Evolutionary conservation across 2,329 filamentous ascomycete species (phyloP).

Genomic region (Sporothrix curviconia): DNA sequence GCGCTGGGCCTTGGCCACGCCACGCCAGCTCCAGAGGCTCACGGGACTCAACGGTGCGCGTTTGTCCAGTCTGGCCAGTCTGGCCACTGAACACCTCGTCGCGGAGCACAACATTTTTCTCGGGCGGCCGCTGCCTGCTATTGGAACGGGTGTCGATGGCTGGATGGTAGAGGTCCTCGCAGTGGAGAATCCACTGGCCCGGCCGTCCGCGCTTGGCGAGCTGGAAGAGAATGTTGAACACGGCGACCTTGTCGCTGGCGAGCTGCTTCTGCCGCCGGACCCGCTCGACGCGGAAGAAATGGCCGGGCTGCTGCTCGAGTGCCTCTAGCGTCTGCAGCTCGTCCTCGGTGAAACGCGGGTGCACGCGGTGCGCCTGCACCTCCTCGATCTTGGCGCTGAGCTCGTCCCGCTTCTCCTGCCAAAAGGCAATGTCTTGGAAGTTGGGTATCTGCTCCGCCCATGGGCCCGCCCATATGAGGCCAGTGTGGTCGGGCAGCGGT

Average conservation of each 20-base stretch:
- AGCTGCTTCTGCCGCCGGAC: not conserved
- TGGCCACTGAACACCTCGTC: slow-evolving; percentile 1
- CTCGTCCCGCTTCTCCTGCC: not conserved
- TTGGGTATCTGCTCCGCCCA: slow-evolving; percentile 1
- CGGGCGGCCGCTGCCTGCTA: not conserved
- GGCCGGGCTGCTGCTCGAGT: not conserved
- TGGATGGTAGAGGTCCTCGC: slow-evolving; percentile 7
- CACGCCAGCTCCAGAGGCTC: too few relatives aligned
- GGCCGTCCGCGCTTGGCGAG: not conserved
- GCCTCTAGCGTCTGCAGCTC: not conserved
- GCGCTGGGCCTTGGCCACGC: too few relatives aligned
- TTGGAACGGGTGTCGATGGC: slow-evolving; percentile 2
- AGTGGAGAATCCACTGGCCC: slow-evolving; percentile 4
- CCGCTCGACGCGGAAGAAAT: not conserved
- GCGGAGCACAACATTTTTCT: not conserved
- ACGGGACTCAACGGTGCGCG: too few relatives aligned
- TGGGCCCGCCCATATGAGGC: not conserved
- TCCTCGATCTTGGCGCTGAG: slow-evolving; percentile 1
- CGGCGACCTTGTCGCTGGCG: not conserved
- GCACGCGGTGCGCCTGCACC: not conserved
- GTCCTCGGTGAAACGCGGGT: not conserved
- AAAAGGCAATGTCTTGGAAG: slow-evolving; percentile 1
- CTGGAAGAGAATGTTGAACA: not conserved
- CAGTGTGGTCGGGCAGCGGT: not conserved
- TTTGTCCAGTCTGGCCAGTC: not conserved